These are phyloP conservation scores for Psophocarpus tetragonolobus DNA, from an alignment of 306 rosid species.

Conservation along the genomic window DNA sequence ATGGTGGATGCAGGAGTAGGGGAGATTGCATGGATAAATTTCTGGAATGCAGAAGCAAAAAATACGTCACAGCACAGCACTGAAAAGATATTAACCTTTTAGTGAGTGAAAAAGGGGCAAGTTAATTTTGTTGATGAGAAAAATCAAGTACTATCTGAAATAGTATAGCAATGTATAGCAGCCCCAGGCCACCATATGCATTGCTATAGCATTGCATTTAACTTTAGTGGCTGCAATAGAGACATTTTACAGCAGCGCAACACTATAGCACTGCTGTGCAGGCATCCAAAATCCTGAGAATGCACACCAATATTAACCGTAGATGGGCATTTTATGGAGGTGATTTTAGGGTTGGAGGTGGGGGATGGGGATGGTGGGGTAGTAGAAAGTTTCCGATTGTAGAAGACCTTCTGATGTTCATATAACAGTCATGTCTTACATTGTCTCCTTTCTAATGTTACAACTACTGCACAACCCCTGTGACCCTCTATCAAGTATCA, in stretches of 20 bases:
- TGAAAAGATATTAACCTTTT: constrained; percentile 28
- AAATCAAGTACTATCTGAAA: constrained; percentile 17
- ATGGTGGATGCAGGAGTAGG: constrained; percentile 88
- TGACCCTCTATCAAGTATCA: not conserved
- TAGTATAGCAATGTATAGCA: not conserved
- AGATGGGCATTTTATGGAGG: not conserved
- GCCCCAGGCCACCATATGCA: not conserved
- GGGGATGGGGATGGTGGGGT: too few relatives aligned
- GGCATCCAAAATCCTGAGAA: not conserved
- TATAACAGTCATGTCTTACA: not conserved
- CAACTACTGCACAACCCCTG: not conserved
- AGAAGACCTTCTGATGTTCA: not conserved
- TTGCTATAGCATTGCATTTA: not conserved
- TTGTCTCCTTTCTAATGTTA: not conserved
- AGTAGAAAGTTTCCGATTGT: not conserved
- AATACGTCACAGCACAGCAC: constrained; percentile 29
- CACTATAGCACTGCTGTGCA: not conserved
- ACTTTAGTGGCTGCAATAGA: not conserved
- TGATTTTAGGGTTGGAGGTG: not conserved
- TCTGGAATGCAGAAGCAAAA: constrained; percentile 56
- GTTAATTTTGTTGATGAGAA: not conserved
- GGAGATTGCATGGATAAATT: constrained; percentile 95
- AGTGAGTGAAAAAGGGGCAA: not conserved
- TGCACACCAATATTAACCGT: not conserved
- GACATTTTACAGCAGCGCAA: not conserved